Base-by-base conservation (phyloP, 2,329 filamentous ascomycete species). In the Fusarium sp. region DNA sequence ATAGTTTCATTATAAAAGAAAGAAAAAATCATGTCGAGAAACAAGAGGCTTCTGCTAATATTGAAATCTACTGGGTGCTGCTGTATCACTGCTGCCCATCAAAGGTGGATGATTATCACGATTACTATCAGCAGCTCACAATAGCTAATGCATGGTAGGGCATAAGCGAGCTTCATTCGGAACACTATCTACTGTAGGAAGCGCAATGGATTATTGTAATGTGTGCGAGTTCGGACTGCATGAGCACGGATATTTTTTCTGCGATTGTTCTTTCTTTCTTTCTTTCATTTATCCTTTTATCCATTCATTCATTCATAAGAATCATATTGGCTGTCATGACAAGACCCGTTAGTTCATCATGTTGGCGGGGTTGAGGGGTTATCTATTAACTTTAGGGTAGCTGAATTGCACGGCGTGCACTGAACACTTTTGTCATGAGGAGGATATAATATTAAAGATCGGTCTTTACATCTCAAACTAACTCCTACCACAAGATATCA, bases 1-100 rank as follows among this genome's bases (percentile, higher is more conserved):
- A n/a, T n/a, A n/a, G n/a, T n/a, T n/a, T n/a, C n/a, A n/a, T 46
- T 23, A n/a, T 57, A 27, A 63, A 45, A 72, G 56, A 67, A 45
- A 70, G 62, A 75, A 76, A 70, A 66, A 63, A 73, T 75, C 60
- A 74, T 69, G 69, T 70, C 59, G 69, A 70, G 57, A 68, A 27
- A 65, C n/a, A 33, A 41, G 29, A 35, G 31, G n/a, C 58, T 39
- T 10, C 27, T 25, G 41, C 18, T 42, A 18, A 15, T 46, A 5
- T 55, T 62, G 25, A 23, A 33, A 29, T 33, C 21, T 52, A 15
- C 29, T 46, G 19, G 10, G 16, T 33, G n/a, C 23, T 12, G 10
- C 23, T 38, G 19, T 38, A 41, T 11, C 18, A 31, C 15, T 33
- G 27, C 10, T n/a, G 25, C 29, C 31, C 37, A 27, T 23, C 9